Conservation (phyloP, 768 basidiomycete genomes). For the Tulasnella calospora region DNA sequence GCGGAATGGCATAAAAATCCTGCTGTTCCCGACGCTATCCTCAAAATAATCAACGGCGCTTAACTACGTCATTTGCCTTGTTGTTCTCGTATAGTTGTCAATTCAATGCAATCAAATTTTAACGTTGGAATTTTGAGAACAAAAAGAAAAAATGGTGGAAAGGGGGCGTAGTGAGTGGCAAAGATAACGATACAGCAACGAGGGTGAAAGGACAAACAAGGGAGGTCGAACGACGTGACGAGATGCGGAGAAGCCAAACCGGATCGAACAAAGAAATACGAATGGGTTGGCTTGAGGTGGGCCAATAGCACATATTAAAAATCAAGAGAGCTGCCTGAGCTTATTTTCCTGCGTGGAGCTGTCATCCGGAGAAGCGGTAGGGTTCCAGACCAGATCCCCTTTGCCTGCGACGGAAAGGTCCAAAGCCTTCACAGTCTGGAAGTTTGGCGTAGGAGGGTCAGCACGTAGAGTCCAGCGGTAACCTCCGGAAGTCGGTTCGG, state of each 20-base stretch:
- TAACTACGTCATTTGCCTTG: neutral
- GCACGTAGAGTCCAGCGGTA: neutral
- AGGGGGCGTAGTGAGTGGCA: neutral
- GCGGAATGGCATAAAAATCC: conserved; percentile 28
- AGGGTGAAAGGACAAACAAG: neutral
- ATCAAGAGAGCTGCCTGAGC: neutral
- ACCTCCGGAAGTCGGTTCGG: neutral
- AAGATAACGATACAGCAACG: neutral
- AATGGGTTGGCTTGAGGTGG: neutral
- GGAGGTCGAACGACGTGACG: neutral
- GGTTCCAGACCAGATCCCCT: neutral
- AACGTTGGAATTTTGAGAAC: neutral
- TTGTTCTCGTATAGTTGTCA: neutral
- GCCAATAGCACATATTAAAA: neutral
- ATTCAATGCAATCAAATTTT: neutral
- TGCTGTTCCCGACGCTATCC: conserved; percentile 19
- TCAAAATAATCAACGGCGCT: conserved; percentile 12
- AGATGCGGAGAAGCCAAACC: neutral
- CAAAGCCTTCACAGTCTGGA: neutral
- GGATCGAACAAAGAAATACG: neutral
- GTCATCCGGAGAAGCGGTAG: neutral
- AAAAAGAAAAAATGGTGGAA: neutral
- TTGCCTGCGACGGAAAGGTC: neutral
- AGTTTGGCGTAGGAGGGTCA: neutral
- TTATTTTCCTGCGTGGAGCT: neutral